phyloP scores from a whole-genome alignment of 768 basidiomycete species.

The Mrakia hoshinonis region DNA sequence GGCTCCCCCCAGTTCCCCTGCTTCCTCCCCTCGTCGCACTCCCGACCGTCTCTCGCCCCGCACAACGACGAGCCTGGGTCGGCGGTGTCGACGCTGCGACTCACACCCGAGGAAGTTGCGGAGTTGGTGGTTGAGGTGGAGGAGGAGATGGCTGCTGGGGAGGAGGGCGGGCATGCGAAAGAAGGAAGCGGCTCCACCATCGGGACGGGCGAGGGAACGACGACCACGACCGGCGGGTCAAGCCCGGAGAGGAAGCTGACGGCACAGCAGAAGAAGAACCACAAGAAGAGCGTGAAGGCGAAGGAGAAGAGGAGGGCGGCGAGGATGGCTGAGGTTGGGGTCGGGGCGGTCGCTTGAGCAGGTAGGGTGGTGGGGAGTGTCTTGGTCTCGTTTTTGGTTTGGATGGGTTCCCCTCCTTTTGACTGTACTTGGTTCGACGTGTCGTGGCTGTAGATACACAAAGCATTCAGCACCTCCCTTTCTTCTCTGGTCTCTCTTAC shows the following conservation, averaged over 20 bases:
- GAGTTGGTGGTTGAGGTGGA: neutral
- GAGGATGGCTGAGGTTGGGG: neutral
- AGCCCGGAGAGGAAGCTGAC: too few relatives aligned
- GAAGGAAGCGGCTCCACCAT: too few relatives aligned
- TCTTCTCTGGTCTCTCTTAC: neutral
- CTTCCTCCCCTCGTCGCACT: constrained; percentile 18
- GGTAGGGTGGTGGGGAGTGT: neutral
- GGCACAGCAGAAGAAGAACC: constrained; percentile 2
- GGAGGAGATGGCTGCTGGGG: neutral
- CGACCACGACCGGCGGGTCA: neutral
- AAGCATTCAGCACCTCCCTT: neutral
- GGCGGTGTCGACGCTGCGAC: neutral
- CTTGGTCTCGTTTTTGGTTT: neutral
- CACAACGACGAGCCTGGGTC: neutral
- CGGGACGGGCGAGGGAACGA: neutral
- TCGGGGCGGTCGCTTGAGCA: neutral
- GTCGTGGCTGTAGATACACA: too few relatives aligned
- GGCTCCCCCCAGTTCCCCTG: constrained; percentile 6
- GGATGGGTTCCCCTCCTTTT: neutral
- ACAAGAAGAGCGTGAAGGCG: constrained; percentile 6
- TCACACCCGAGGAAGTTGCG: neutral
- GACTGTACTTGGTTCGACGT: too few relatives aligned
- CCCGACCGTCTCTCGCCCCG: neutral
- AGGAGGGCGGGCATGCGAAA: neutral
- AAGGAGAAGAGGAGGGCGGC: constrained; percentile 15